Conservation (phyloP, 2,329 filamentous ascomycete species). For the Chrysosporium keratinophilum region DNA sequence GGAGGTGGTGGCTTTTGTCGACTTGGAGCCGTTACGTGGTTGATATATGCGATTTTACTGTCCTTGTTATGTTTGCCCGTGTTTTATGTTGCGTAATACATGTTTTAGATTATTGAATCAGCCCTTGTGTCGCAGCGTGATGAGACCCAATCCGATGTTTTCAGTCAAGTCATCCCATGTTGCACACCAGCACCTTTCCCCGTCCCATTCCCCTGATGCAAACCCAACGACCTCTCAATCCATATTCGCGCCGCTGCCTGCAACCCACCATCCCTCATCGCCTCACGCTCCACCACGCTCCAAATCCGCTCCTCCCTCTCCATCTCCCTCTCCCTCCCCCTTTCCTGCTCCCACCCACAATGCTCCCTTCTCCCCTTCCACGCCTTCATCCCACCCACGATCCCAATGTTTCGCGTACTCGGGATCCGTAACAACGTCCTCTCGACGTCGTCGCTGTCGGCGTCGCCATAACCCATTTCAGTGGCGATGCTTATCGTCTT, state of each 20-base stretch:
- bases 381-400: slow-evolving; percentile 28
- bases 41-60: neutral
- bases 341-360: neutral
- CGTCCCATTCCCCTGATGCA: slow-evolving; percentile 37
- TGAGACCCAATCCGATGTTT: too few species aligned
- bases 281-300: slow-evolving; percentile 51
- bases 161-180: slow-evolving; percentile 5
- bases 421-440: slow-evolving; percentile 83
- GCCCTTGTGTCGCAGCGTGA: too few species aligned
- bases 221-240: slow-evolving; percentile 42
- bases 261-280: slow-evolving; percentile 36
- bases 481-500: slow-evolving; percentile 62
- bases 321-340: neutral
- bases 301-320: slow-evolving; percentile 42
- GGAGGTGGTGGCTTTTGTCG: neutral
- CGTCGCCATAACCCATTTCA: slow-evolving; percentile 53
- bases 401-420: slow-evolving; percentile 17
- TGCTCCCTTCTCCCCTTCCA: slow-evolving; percentile 27
- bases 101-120: neutral
- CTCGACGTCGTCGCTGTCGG: slow-evolving; percentile 50
- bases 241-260: slow-evolving; percentile 39
- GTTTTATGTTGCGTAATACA: neutral
- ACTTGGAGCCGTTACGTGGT: neutral
- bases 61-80: neutral
- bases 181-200: slow-evolving; percentile 10